These are phyloP conservation scores for Tylopilus balloui DNA, from an alignment of 768 basidiomycete species.

Conservation along the genomic window DNA sequence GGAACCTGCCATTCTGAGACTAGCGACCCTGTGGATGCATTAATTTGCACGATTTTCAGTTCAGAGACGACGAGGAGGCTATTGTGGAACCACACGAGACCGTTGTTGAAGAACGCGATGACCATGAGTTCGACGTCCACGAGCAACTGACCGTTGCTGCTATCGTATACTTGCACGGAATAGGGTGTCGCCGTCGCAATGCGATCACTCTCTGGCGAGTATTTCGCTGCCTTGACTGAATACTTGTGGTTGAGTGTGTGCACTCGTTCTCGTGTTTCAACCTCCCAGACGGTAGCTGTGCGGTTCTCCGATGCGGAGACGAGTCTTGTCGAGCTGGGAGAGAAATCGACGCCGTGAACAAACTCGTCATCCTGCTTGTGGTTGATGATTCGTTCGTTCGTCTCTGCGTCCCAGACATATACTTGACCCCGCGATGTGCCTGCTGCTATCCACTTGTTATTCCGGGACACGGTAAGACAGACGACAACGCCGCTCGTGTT, in stretches of 20 bases:
- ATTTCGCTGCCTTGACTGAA: background rate
- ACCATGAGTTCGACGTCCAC: background rate
- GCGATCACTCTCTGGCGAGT: background rate
- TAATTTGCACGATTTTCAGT: background rate
- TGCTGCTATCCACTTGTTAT: background rate
- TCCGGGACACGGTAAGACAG: background rate
- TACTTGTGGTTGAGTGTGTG: background rate
- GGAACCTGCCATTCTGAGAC: background rate
- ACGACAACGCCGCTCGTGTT: background rate
- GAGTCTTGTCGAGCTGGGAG: background rate
- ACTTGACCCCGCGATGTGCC: background rate
- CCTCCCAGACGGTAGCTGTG: background rate
- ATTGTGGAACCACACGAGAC: background rate
- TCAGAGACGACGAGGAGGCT: background rate
- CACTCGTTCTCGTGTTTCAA: background rate
- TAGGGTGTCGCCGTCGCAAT: background rate
- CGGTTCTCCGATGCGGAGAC: too few relatives aligned
- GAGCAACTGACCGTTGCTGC: background rate
- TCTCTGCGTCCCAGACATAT: background rate
- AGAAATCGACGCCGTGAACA: background rate
- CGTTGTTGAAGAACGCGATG: background rate
- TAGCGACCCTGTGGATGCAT: background rate
- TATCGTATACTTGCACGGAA: background rate
- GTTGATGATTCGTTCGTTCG: background rate
- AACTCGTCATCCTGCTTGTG: background rate